Conservation (phyloP, 108 stramenopile genomes). For the Cylindrotheca fusiformis region DNA sequence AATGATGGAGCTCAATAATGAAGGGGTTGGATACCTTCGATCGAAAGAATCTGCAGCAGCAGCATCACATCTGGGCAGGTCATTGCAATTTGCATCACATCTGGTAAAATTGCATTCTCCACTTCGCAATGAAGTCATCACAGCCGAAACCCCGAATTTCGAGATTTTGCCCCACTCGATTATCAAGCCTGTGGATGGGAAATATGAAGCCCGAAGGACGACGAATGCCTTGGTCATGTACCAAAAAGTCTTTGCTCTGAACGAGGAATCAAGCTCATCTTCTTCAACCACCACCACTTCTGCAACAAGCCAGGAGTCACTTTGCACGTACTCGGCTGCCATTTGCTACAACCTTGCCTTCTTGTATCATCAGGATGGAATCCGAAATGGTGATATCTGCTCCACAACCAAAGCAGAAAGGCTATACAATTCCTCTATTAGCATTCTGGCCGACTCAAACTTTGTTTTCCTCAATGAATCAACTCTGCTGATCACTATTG, state of each 20-base stretch:
- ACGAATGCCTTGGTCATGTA: too few species aligned
- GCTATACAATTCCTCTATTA: not conserved
- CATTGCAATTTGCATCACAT: not conserved
- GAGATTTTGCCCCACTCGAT: too few species aligned
- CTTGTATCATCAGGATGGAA: not conserved
- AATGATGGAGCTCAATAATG: not conserved
- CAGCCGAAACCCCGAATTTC: too few species aligned
- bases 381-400: not conserved
- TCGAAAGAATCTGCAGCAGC: not conserved
- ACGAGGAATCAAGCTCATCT: too few species aligned
- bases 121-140: too few species aligned
- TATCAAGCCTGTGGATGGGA: too few species aligned
- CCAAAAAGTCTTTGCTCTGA: too few species aligned
- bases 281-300: not conserved
- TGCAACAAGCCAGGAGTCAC: not conserved
- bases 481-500: not conserved
- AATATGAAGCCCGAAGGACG: too few species aligned
- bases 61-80: not conserved
- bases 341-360: not conserved
- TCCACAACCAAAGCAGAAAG: not conserved
- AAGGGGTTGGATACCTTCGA: not conserved
- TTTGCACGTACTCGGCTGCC: not conserved
- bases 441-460: not conserved
- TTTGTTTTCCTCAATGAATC: not conserved
- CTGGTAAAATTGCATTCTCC: not conserved